Evolutionary conservation across 306 rosid species (phyloP), one percentile per base, ranked within the genome.

Genomic region (Cucumis sativus): DNA sequence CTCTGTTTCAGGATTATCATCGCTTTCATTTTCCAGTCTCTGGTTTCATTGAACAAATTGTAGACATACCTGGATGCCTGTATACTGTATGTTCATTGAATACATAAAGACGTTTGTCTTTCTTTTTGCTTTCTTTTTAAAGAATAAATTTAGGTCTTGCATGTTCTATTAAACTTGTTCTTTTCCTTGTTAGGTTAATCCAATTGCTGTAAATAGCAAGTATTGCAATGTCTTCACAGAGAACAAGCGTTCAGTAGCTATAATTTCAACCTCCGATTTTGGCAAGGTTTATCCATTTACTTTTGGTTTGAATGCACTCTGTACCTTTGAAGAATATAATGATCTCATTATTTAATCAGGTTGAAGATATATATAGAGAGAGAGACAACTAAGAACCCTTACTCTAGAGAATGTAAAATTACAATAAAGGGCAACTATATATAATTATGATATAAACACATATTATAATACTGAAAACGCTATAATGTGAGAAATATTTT

Each of bases 201-300:
- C 98, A 67, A 95, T 95, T 75, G 98, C 98, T 80, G 97, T 95
- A 60, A 95, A 95, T 85, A 95, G 98, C 89, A 92, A 92, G 88
- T 95, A 95, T 66, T 90, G 97, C 83, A 95, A 95, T 83, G 97
- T 95, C 55, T 95, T 90, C 93, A 95, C 98, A 0, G 98, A 95
- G 89, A 95, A 95, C 77, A 95, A 89, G 90, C 93, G 98, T 84
- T 90, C 79, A 57, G 90, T 95, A 81, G 86, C 98, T 57, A 79
- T 89, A 73, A 90, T 95, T 77, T 92, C 96, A 59, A 89, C 96
- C 18, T 84, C 56, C 6, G 88, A 89, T 60, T 92, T 95, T 79
- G 97, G 97, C 75, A 90, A 95, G 97, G 98, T 95, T 84, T 66
- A 60, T 13, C 10, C 66, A 12, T 57, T 21, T 60, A 60, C 18